Base-by-base conservation (phyloP, 768 basidiomycete genomes). In the Solioccasus polychromus region DNA sequence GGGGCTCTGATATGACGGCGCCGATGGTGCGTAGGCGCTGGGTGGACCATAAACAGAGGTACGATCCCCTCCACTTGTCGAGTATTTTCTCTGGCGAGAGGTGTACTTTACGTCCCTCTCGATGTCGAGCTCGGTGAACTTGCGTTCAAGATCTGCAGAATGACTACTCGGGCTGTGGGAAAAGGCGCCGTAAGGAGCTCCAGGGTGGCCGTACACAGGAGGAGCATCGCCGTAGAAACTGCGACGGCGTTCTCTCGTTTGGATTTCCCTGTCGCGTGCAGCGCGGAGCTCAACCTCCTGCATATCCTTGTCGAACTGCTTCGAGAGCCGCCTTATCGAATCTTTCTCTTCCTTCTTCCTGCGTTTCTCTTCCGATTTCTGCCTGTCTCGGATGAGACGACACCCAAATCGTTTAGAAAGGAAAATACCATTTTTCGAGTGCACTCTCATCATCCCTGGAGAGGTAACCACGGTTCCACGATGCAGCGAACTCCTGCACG, bases 221-320 rank as follows among this genome's bases (percentile, higher is more conserved):
- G 63, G 50, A 7, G 62, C 52, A 28, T 65, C 57, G 8, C 73
- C 70, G 32, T 74, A 69, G 60, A 79, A 75, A 54, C 80, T 83
- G 55, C 73, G 77, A 39, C 80, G 73, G 38, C 79, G 74, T 56
- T 82, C 77, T 42, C 63, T 60, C 14, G 54, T 60, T 36, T 77
- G 69, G 5, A 71, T 68, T 57, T 84, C 82, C 32, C 72, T 70
- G 50, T 82, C 83, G 35, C 82, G 79, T 20, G 77, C 80, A 23
- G 71, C 67, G 39, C 75, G 75, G 23, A 79, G 66, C n/a, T 82
- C 79, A 30, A 71, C 68, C 22, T 83, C 80, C 42, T 74, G 66
- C 52, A 76, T 63, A 17, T 71, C 74, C 35, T 62, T 68, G 22
- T 73, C 73, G 31, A 65, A 72, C 26, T 60, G 62, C 42, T 63